Base-by-base conservation (phyloP, 2,329 filamentous ascomycete genomes). In the Leptosphaerulina australis region DNA sequence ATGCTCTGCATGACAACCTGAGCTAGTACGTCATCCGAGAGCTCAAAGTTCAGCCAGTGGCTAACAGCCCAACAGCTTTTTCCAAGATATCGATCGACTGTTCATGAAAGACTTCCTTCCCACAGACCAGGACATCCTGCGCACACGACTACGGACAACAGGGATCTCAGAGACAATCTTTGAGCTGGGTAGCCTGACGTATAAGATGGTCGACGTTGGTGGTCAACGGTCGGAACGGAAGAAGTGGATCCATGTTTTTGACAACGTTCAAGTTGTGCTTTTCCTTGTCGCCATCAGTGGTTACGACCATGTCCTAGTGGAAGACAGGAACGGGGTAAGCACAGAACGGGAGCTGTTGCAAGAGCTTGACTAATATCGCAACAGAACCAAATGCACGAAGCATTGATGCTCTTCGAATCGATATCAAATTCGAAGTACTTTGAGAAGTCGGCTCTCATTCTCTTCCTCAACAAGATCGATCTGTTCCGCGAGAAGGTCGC, bases 171-270 rank as follows among this genome's bases (percentile, higher is more conserved):
- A 97, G 74, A 96, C 92, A 2, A 83, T 93, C 56, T 97, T 97
- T 73, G 91, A 96, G 72, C 82, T 96, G 11, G 91, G 91, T 54
- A 88, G 93, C 67, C 83, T 97, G 64, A 96, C 91, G 58, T 97
- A 97, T 76, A 88, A 91, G 66, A 97, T 97, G 91, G 96, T 96
- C 74, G 91, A 96, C 67, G 91, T 96, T 36, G 91, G 91, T 71
- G 91, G 91, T 50, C 91, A 96, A 72, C 82, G 91, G 64, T 96
- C 91, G 21, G 91, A 96, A 75, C 88, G 91, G 56, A 96, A 96
- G 82, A 96, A 96, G 79, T 96, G 91, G 91, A 96, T 96, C 57
- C 91, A 96, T 73, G 94, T 91, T 70, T 96, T 96, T 70, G 91
- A 96, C 72, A 94, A 94, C 59, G 91, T 96, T 56, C 91, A 94